Base-by-base conservation (phyloP, 495 filamentous ascomycete species). In the Penicillium longicatenatum region DNA sequence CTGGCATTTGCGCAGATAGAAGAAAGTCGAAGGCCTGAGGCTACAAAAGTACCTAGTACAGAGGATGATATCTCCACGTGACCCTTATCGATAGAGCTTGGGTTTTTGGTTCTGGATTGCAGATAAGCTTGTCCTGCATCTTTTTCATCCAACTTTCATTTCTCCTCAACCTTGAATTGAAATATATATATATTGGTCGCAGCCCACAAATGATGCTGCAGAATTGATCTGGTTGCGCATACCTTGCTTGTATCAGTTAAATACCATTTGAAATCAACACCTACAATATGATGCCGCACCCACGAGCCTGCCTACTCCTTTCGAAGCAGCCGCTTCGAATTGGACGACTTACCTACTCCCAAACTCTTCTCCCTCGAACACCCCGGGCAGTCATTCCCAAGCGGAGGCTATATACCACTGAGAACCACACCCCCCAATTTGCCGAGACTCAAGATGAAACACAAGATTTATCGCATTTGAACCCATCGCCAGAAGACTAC, bases 401-500 rank as follows among this genome's bases (percentile, higher is more conserved):
- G 31, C 63, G 65, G 59, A 71, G 74, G 50, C 71, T 59, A 55
- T 71, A 75, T 51, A 71, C 64, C 60, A 75, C 72, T 57, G 58
- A 71, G 11, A 52, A 61, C 60, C 61, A 51, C 17, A 9, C 46
- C 17, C 19, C 61, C 21, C 59, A 52, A 60, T 26, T 55, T 12
- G 39, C 26, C 50, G 48, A 61, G 22, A 42, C 55, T 26, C 22
- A 35, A 35, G 48, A 70, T 44, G 60, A 73, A 54, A 39, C 59
- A 35, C 58, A 79, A 9, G 70, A 77, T 30, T 51, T 69, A 24
- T 85, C 86, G 10, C 86, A 88, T 60, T 81, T 96, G 35, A 88
- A 94, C 65, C 90, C 93, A 2, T 59, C 83, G 2, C 89, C 92
- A 3, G 88, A 88, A 61, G 89, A 95, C 66, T 98, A 94, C 73